Evolutionary conservation across 2,329 filamentous ascomycete genomes (phyloP).

Genomic region (Diaporthe batatas): DNA sequence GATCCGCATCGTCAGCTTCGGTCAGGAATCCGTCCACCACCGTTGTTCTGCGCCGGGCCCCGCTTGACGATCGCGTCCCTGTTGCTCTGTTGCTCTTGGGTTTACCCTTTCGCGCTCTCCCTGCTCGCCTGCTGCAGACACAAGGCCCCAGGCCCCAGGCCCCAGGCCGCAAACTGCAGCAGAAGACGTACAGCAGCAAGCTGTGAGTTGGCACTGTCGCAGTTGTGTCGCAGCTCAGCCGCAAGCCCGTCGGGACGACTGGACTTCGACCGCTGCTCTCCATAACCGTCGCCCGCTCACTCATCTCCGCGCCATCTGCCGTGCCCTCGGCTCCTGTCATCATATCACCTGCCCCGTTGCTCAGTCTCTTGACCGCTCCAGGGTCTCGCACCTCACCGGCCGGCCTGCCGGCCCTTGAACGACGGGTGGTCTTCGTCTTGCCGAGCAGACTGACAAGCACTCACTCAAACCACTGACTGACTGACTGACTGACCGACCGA

Average conservation of each 20-base stretch:
- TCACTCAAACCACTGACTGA: not conserved
- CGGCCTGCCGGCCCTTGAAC: constrained; percentile 16
- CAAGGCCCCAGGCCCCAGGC: constrained; percentile 25
- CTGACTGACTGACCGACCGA: constrained; percentile 8
- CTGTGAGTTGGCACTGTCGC: constrained; percentile 32
- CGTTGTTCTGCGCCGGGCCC: not conserved
- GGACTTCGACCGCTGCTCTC: constrained; percentile 34
- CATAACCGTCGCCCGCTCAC: constrained; percentile 18
- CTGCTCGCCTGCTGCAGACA: constrained; percentile 27
- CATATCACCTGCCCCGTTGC: constrained; percentile 19
- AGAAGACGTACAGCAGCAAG: constrained; percentile 24
- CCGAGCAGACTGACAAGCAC: constrained; percentile 13
- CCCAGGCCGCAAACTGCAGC: constrained; percentile 39
- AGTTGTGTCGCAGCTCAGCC: constrained; percentile 30
- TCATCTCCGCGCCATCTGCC: constrained; percentile 17
- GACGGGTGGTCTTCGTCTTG: constrained; percentile 13
- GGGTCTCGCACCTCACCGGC: not conserved
- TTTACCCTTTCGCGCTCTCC: constrained; percentile 11
- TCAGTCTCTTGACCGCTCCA: constrained; percentile 13
- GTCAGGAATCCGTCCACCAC: constrained; percentile 11
- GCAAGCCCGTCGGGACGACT: constrained; percentile 25
- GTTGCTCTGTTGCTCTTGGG: constrained; percentile 1
- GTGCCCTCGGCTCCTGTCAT: constrained; percentile 35
- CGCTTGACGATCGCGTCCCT: constrained; percentile 21
- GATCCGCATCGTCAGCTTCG: constrained; percentile 31